Evolutionary conservation across 2,329 filamentous ascomycete genomes (phyloP).

Genomic region (Paraphaeosphaeria minitans): DNA sequence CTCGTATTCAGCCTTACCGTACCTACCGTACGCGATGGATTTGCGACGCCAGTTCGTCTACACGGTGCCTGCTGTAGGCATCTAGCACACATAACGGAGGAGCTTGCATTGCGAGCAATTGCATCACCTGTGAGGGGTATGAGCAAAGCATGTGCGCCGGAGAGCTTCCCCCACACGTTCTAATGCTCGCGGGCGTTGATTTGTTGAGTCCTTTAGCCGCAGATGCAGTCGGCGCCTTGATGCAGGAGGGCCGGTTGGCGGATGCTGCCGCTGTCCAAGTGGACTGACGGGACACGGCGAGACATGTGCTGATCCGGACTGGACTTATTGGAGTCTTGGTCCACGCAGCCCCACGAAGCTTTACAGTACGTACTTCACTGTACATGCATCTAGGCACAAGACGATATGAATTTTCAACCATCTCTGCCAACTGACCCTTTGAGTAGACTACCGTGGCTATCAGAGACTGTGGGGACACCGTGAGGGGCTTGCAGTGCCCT

Average conservation of each 20-base stretch:
- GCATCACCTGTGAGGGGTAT: neutral
- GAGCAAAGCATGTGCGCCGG: conserved; percentile 15
- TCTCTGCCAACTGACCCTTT: too few species aligned
- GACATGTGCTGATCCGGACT: neutral
- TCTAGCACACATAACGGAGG: neutral
- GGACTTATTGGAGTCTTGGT: neutral
- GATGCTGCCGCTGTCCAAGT: conserved; percentile 7
- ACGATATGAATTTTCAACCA: too few species aligned
- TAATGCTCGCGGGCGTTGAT: conserved; percentile 1
- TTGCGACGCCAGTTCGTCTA: neutral
- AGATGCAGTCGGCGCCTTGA: conserved; percentile 8
- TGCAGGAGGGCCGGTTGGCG: conserved; percentile 2
- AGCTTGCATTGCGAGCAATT: neutral
- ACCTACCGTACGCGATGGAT: too few species aligned
- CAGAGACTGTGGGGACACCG: neutral
- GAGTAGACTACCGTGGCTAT: neutral
- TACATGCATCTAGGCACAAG: too few species aligned
- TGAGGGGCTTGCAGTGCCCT: neutral
- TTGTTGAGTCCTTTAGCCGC: conserved; percentile 19
- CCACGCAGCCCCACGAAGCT: neutral
- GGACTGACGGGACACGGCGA: neutral
- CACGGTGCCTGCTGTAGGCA: neutral
- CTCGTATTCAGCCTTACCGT: conserved; percentile 4
- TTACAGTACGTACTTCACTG: neutral
- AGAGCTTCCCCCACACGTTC: conserved; percentile 7